phyloP scores from a whole-genome alignment of 2,329 filamentous ascomycete genomes.

The Cordyceps javanica region DNA sequence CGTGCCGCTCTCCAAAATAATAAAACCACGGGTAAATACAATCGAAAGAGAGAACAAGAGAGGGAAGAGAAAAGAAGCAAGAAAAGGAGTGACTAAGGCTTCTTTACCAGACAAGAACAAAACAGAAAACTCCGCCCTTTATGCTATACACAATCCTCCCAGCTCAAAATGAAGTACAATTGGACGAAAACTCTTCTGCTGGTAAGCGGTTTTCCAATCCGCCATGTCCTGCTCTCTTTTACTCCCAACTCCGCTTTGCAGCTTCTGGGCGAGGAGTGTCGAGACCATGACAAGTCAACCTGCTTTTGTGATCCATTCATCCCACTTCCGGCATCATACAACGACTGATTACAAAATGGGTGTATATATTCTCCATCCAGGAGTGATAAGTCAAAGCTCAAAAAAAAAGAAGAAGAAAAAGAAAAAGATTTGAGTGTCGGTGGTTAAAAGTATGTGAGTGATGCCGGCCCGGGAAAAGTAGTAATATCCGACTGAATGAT shows the following conservation, averaged over 20 bases:
- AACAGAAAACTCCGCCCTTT: slow-evolving; percentile 4
- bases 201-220: not conserved
- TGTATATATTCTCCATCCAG: slow-evolving; percentile 5
- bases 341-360: slow-evolving; percentile 3
- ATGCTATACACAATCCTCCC: slow-evolving; percentile 9
- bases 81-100: not conserved
- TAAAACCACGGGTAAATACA: not conserved
- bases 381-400: not conserved
- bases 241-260: not conserved
- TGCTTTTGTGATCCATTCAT: not conserved
- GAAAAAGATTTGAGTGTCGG: not conserved
- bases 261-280: not conserved
- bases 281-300: not conserved
- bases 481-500: not conserved
- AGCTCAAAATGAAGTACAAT: not conserved
- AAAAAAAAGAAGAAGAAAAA: not conserved
- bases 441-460: not conserved
- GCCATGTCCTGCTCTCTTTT: not conserved
- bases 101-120: not conserved
- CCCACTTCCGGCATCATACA: slow-evolving; percentile 1
- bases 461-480: not conserved
- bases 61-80: not conserved
- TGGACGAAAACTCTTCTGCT: not conserved
- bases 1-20: slow-evolving; percentile 1
- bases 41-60: not conserved